phyloP scores from a whole-genome alignment of 805 yeast genomes.

The Alloascoidea hylecoeti region DNA sequence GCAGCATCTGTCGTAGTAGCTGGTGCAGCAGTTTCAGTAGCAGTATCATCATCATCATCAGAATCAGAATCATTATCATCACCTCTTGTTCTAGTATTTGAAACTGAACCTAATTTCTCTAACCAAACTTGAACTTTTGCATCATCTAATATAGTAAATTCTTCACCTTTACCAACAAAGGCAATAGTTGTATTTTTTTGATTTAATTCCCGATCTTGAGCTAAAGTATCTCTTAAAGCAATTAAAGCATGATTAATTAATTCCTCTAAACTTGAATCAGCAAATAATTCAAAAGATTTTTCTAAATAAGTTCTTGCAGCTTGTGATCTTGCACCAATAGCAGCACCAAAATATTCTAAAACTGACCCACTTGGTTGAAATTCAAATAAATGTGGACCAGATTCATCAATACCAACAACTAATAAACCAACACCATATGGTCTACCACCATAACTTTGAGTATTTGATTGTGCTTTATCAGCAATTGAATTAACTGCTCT shows the following conservation, averaged over 20 bases:
- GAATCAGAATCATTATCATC: conserved; percentile 12
- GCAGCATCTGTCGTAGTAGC: conserved; percentile 13
- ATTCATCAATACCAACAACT: conserved; percentile 81
- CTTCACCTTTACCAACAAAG: conserved; percentile 71
- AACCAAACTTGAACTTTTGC: conserved; percentile 80
- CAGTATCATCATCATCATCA: conserved; percentile 9
- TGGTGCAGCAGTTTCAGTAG: conserved; percentile 7
- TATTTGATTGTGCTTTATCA: conserved; percentile 93
- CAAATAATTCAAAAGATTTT: conserved; percentile 60
- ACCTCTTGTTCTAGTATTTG: conserved; percentile 39
- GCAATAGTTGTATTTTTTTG: conserved; percentile 80
- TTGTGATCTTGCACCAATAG: conserved; percentile 97
- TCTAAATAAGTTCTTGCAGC: conserved; percentile 96
- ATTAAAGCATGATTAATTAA: conserved; percentile 76
- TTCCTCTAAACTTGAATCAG: conserved; percentile 48
- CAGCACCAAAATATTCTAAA: conserved; percentile 82
- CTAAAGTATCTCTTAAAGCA: conserved; percentile 85
- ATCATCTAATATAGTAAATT: conserved; percentile 72
- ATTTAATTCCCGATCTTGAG: conserved; percentile 87
- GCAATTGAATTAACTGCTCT: conserved; percentile 80
- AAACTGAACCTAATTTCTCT: conserved; percentile 52
- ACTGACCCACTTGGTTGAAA: conserved; percentile 94
- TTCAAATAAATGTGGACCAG: conserved; percentile 89
- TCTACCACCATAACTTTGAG: conserved; percentile 91
- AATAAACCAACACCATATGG: conserved; percentile 97